These are phyloP conservation scores for Cenchrus purpureus DNA, from an alignment of 176 grass and related monocot species.

Conservation along the genomic window DNA sequence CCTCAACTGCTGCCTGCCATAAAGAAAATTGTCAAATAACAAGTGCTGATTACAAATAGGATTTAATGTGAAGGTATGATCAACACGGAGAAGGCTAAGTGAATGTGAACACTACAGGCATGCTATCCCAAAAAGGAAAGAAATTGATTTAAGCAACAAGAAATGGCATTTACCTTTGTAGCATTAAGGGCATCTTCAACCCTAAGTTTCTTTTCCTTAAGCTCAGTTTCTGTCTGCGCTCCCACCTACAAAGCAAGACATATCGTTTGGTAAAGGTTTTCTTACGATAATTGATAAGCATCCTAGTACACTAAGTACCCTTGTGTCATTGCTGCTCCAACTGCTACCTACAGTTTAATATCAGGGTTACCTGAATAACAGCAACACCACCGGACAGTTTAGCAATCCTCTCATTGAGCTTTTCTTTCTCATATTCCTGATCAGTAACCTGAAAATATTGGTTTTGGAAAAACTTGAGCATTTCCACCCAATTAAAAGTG, in stretches of 20 bases:
- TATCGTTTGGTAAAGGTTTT: background rate
- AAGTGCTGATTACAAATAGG: background rate
- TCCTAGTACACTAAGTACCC: background rate
- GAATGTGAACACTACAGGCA: background rate
- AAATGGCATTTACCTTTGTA: constrained; percentile 67
- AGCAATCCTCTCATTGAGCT: constrained; percentile 67
- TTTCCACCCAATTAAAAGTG: background rate
- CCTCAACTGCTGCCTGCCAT: constrained; percentile 80
- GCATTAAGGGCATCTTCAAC: constrained; percentile 94
- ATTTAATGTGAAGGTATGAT: background rate
- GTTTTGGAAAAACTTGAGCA: background rate
- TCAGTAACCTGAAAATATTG: constrained; percentile 34
- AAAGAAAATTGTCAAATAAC: constrained; percentile 13
- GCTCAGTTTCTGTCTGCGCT: constrained; percentile 95
- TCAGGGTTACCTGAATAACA: constrained; percentile 53
- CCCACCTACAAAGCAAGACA: constrained; percentile 59
- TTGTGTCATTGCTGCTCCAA: background rate
- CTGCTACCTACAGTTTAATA: background rate
- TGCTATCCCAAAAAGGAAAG: background rate
- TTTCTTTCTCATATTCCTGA: constrained; percentile 79
- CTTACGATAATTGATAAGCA: background rate
- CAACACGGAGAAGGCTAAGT: background rate
- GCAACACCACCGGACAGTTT: constrained; percentile 83
- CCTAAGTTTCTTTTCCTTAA: constrained; percentile 94
- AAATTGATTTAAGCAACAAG: background rate